These are phyloP conservation scores for Coriaria nepalensis DNA, from an alignment of 306 rosid genomes.

Conservation along the genomic window DNA sequence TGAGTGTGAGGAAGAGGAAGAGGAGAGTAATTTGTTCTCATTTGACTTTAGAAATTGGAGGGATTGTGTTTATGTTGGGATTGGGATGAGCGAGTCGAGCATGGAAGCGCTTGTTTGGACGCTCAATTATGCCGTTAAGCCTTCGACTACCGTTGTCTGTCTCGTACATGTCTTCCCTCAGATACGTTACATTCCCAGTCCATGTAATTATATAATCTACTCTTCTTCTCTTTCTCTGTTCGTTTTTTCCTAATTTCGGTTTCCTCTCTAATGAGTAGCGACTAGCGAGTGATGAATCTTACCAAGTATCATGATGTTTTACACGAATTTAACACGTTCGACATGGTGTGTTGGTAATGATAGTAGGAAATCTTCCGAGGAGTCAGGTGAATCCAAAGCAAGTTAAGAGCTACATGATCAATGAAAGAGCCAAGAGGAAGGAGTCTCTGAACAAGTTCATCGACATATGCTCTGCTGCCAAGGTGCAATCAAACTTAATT, in stretches of 20 bases:
- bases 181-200: slow-evolving; percentile 48
- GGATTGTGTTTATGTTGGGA: slow-evolving; percentile 45
- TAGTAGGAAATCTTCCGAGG: slow-evolving; percentile 77
- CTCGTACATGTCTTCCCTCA: slow-evolving; percentile 70
- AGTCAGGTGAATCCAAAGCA: slow-evolving; percentile 58
- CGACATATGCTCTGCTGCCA: slow-evolving; percentile 40
- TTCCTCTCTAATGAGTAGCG: no score
- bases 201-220: slow-evolving; percentile 32
- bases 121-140: slow-evolving; percentile 25
- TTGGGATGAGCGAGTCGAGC: slow-evolving; percentile 29
- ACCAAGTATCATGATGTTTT: no score
- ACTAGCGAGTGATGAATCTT: no score
- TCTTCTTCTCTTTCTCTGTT: neutral
- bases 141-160: slow-evolving; percentile 33
- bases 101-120: slow-evolving; percentile 59
- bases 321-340: neutral
- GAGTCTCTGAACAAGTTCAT: slow-evolving; percentile 50
- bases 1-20: slow-evolving; percentile 22
- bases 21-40: neutral
- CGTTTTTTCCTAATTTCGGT: neutral
- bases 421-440: slow-evolving; percentile 59
- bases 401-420: slow-evolving; percentile 45
- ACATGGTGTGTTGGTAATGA: slow-evolving; percentile 10
- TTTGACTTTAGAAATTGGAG: slow-evolving; percentile 7
- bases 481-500: no score